phyloP scores from a whole-genome alignment of 495 filamentous ascomycete genomes.

The Lepraria neglecta region DNA sequence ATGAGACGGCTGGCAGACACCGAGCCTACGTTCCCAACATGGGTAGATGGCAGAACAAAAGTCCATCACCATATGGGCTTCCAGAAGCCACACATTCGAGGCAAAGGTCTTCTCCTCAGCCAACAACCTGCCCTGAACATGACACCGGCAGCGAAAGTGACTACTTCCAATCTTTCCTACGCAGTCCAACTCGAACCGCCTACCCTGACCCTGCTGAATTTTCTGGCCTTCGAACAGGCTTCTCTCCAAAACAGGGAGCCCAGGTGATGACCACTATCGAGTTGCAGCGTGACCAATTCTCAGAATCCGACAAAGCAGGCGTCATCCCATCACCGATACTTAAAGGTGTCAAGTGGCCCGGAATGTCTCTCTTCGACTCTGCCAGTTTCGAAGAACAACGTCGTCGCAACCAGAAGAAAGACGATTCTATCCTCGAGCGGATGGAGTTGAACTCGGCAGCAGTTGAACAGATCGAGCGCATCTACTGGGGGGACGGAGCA shows the following conservation, averaged over 20 bases:
- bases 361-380: slow-evolving; percentile 85
- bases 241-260: background rate
- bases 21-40: slow-evolving; percentile 36
- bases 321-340: slow-evolving; percentile 40
- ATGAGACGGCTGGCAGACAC: slow-evolving; percentile 20
- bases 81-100: background rate
- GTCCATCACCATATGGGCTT: background rate
- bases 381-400: slow-evolving; percentile 70
- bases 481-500: slow-evolving; percentile 52
- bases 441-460: slow-evolving; percentile 62
- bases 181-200: slow-evolving; percentile 14
- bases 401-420: slow-evolving; percentile 83
- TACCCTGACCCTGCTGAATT: slow-evolving; percentile 23
- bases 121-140: background rate
- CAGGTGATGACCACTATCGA: background rate
- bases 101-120: background rate
- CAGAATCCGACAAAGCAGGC: slow-evolving; percentile 38
- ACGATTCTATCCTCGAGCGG: slow-evolving; percentile 57
- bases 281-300: slow-evolving; percentile 26
- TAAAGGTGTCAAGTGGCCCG: slow-evolving; percentile 73
- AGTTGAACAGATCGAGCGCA: slow-evolving; percentile 64
- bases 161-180: slow-evolving; percentile 14
- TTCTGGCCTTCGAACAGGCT: background rate
- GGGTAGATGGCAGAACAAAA: slow-evolving; percentile 18
- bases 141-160: slow-evolving; percentile 12